Evolutionary conservation across 441 rosid genomes (phyloP).

Genomic region (Metrosideros polymorpha): DNA sequence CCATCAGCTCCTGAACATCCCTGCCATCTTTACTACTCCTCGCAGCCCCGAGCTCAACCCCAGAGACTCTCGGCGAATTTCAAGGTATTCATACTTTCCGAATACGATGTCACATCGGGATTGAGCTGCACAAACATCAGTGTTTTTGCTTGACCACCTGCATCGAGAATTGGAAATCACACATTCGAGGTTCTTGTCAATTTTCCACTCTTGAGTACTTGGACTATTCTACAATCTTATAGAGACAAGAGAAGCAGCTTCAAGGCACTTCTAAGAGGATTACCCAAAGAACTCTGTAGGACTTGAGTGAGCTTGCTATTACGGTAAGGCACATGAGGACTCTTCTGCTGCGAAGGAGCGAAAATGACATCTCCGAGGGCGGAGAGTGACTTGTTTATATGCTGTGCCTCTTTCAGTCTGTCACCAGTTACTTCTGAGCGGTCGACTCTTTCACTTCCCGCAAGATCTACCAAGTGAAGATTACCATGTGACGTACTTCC

Average conservation of each 20-base stretch:
- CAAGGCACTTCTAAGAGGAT: neutral
- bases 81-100: slow-evolving; percentile 49
- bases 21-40: slow-evolving; percentile 48
- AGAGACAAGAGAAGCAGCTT: neutral
- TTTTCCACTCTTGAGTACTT: neutral
- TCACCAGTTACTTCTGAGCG: slow-evolving; percentile 95
- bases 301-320: slow-evolving; percentile 99
- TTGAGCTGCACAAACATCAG: slow-evolving; percentile 65
- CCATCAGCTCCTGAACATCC: slow-evolving; percentile 54
- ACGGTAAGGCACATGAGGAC: slow-evolving; percentile 80
- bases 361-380: slow-evolving; percentile 95
- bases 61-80: slow-evolving; percentile 67
- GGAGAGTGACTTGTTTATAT: slow-evolving; percentile 88
- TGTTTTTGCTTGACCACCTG: slow-evolving; percentile 70
- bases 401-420: slow-evolving; percentile 85
- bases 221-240: too few relatives aligned
- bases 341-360: slow-evolving; percentile 85
- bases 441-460: slow-evolving; percentile 94
- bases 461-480: slow-evolving; percentile 86
- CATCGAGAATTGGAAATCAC: neutral
- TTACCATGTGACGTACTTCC: slow-evolving; percentile 32
- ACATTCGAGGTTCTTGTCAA: neutral
- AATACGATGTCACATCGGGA: slow-evolving; percentile 38
- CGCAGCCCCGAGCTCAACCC: slow-evolving; percentile 69
- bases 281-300: slow-evolving; percentile 91